Evolutionary conservation across 2,329 filamentous ascomycete species (phyloP).

Genomic region (Lachnellula cervina): DNA sequence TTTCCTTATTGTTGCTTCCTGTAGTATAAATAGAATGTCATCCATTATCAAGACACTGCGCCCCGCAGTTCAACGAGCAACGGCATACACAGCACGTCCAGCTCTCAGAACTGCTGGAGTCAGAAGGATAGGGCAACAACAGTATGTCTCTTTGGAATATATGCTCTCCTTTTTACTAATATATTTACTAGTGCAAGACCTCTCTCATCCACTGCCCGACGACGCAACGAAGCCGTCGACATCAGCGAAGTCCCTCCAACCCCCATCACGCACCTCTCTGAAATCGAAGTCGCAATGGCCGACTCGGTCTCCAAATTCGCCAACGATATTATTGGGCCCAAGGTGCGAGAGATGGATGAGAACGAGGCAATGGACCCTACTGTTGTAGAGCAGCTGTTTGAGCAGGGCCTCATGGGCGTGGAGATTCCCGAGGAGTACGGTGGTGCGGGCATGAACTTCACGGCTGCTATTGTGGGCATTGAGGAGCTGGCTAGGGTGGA

Average conservation of each 20-base stretch:
- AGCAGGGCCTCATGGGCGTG: constrained; percentile 94
- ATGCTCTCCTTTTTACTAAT: constrained; percentile 3
- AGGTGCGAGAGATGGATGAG: constrained; percentile 96
- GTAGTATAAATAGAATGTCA: constrained; percentile 36
- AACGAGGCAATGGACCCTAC: constrained; percentile 85
- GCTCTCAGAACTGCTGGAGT: constrained; percentile 35
- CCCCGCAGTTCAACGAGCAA: constrained; percentile 38
- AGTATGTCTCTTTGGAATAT: constrained; percentile 29
- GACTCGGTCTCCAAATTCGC: constrained; percentile 91
- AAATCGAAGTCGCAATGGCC: constrained; percentile 83
- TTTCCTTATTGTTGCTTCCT: not conserved
- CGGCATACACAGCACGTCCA: constrained; percentile 33
- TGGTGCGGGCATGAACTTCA: constrained; percentile 98
- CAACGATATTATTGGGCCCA: constrained; percentile 79
- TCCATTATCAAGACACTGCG: constrained; percentile 43
- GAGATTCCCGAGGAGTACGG: constrained; percentile 98
- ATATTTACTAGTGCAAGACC: constrained; percentile 39
- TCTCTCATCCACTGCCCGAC: constrained; percentile 56
- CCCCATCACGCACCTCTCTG: constrained; percentile 87
- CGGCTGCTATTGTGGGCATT: constrained; percentile 89
- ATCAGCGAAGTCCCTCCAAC: constrained; percentile 79
- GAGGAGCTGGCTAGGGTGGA: constrained; percentile 94
- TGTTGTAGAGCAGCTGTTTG: constrained; percentile 88
- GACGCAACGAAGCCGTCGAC: constrained; percentile 51
- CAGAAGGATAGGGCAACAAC: constrained; percentile 34